A percentile compares a stretch with the other conserved stretches of the same genome.
Evolutionary conservation across 345 rosid species (phyloP).

Genomic region (Lagerstroemia speciosa): DNA sequence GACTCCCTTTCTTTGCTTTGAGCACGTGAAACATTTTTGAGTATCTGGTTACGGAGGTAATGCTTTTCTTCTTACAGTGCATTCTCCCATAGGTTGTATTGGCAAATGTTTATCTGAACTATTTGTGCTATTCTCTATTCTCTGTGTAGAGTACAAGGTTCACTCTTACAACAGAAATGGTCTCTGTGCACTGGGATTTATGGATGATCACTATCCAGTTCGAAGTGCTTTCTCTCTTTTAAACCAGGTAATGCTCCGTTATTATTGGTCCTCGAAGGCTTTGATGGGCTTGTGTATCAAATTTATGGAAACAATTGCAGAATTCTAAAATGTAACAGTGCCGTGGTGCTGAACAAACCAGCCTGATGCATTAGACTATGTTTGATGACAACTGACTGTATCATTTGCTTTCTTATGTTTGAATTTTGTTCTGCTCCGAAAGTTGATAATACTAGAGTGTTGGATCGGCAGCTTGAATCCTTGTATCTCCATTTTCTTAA

Average conservation of each 20-base stretch:
- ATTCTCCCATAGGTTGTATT: not conserved
- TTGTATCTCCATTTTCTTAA: not conserved
- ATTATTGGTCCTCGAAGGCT: not conserved
- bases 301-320: not conserved
- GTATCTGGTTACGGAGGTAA: not conserved
- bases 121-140: not conserved
- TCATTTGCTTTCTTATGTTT: not conserved
- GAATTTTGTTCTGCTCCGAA: not conserved
- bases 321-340: not conserved
- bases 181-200: slow-evolving; percentile 75
- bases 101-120: not conserved
- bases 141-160: slow-evolving; percentile 73
- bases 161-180: slow-evolving; percentile 88
- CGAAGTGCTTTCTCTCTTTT: slow-evolving; percentile 89
- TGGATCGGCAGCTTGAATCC: not conserved
- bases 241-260: slow-evolving; percentile 45
- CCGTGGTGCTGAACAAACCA: not conserved
- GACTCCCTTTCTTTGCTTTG: not conserved
- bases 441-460: not conserved
- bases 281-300: not conserved
- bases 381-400: not conserved
- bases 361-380: not conserved
- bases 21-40: not conserved
- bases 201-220: slow-evolving; percentile 95
- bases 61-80: not conserved